phyloP scores from a whole-genome alignment of 192 early-diverging fungal species.

The Dimargaris verticillata region DNA sequence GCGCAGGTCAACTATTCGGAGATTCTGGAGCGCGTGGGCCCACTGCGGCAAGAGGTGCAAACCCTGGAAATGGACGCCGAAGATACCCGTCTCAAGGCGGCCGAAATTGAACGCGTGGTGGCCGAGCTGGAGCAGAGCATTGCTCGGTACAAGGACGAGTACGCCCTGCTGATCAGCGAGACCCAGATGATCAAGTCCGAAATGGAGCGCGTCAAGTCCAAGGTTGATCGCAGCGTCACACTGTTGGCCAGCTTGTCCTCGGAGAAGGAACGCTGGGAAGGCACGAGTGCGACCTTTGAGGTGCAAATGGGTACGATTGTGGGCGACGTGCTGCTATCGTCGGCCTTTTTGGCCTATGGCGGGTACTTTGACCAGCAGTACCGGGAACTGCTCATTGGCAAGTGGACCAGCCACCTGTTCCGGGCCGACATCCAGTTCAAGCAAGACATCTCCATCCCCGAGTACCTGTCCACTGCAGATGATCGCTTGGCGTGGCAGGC shows the following conservation, averaged over 20 bases:
- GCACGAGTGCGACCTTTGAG: slow-evolving; percentile 76
- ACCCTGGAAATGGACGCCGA: slow-evolving; percentile 65
- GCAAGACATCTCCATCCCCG: slow-evolving; percentile 62
- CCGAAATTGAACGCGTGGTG: slow-evolving; percentile 62
- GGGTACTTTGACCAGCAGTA: slow-evolving; percentile 98
- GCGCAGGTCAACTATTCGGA: slow-evolving; percentile 88
- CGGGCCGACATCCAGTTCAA: slow-evolving; percentile 57
- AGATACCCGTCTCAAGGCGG: slow-evolving; percentile 49
- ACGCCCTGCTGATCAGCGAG: slow-evolving; percentile 88
- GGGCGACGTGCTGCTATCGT: slow-evolving; percentile 82
- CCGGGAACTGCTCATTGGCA: slow-evolving; percentile 57
- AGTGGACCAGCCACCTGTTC: slow-evolving; percentile 61
- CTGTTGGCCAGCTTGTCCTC: slow-evolving; percentile 78
- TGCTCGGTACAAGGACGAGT: slow-evolving; percentile 88
- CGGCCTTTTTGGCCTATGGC: slow-evolving; percentile 91
- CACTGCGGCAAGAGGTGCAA: slow-evolving; percentile 82
- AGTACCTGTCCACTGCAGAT: slow-evolving; percentile 83
- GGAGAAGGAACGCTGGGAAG: slow-evolving; percentile 87
- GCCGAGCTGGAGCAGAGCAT: slow-evolving; percentile 73
- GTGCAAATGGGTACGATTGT: slow-evolving; percentile 95
- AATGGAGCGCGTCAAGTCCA: slow-evolving; percentile 82
- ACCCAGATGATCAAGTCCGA: slow-evolving; percentile 77
- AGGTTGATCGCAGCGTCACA: slow-evolving; percentile 79
- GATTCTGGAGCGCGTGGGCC: slow-evolving; percentile 89
- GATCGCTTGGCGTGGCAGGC: slow-evolving; percentile 82